These are phyloP conservation scores for Tolypocladium tropicale DNA, from an alignment of 2,329 filamentous ascomycete species.

Conservation along the genomic window DNA sequence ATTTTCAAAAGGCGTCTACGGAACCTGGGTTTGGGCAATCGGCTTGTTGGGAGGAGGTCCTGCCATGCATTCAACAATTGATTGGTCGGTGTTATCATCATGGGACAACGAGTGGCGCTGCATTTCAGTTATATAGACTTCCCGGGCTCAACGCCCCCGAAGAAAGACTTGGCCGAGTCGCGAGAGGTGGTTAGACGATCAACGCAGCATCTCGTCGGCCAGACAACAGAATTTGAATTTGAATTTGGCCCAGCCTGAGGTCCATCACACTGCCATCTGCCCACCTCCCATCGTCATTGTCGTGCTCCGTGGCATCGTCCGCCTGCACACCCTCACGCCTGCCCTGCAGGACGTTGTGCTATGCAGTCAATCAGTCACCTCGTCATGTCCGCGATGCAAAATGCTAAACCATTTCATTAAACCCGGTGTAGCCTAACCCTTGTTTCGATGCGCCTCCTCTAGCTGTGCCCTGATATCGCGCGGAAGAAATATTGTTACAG, in stretches of 20 bases:
- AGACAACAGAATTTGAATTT: not conserved
- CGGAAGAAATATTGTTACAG: not conserved
- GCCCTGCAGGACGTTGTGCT: too few species aligned
- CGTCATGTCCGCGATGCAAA: too few species aligned
- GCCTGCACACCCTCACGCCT: too few species aligned
- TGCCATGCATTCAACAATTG: slow-evolving; percentile 16
- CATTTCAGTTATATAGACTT: slow-evolving; percentile 2
- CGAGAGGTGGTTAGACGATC: not conserved
- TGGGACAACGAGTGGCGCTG: not conserved
- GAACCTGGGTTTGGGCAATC: not conserved
- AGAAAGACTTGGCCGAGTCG: not conserved
- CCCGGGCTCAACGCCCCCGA: slow-evolving; percentile 15
- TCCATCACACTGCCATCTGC: not conserved
- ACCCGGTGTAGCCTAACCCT: not conserved
- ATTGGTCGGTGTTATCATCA: not conserved
- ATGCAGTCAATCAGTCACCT: too few species aligned
- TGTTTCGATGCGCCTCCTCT: not conserved
- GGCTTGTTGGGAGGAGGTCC: not conserved
- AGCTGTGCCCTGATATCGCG: not conserved
- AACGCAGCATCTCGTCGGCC: not conserved
- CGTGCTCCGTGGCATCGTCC: too few species aligned
- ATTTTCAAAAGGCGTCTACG: not conserved
- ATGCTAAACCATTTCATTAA: not conserved
- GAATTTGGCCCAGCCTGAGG: too few species aligned
- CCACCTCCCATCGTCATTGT: not conserved